Base-by-base conservation (phyloP, 2,329 filamentous ascomycete species). In the Colletotrichum filicis region DNA sequence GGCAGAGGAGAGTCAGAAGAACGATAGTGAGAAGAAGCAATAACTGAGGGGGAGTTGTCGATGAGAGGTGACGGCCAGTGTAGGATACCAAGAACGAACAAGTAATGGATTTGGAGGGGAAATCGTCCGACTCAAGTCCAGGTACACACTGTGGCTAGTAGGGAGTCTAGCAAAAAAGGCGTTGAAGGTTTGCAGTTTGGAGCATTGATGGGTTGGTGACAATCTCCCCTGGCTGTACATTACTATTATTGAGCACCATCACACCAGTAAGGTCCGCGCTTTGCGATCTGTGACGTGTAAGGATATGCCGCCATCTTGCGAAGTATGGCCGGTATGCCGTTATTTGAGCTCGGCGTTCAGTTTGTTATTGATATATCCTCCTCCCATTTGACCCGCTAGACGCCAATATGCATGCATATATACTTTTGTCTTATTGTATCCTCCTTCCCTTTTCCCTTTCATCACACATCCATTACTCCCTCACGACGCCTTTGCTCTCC, bases 21-120 rank as follows among this genome's bases (percentile, higher is more conserved):
- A 67, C 22, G 72, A 75, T 24, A 58, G 64, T 52, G 76, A 77
- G 19, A 74, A 74, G 71, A 74, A 73, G 67, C 52, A 26, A 32
- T 71, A n/a, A 64, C 19, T 6, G 28, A 26, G 35, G 16, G 12
- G 22, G 16, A 26, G 37, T 19, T 49, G 32, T 22, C 32, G 32
- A 6, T 26, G 16, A 22, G 32, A 42, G n/a, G 32, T 9, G 32
- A 32, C 24, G 9, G 26, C 16, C 8, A 9, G 24, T 71, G 67
- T 71, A 71, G 55, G 37, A 60, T 66, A 46, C n/a, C 26, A 24
- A 62, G 42, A 49, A 22, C 42, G 11, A n/a, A 42, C 19, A 60
- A 53, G 35, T 19, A 42, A 42, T 42, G 56, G 35, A 24, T 11
- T n/a, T 24, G 4, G 22, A 16, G 28, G 28, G 28, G 16, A 37